Evolutionary conservation across 345 rosid species (phyloP).

Genomic region (Eucalyptus tenuipes): DNA sequence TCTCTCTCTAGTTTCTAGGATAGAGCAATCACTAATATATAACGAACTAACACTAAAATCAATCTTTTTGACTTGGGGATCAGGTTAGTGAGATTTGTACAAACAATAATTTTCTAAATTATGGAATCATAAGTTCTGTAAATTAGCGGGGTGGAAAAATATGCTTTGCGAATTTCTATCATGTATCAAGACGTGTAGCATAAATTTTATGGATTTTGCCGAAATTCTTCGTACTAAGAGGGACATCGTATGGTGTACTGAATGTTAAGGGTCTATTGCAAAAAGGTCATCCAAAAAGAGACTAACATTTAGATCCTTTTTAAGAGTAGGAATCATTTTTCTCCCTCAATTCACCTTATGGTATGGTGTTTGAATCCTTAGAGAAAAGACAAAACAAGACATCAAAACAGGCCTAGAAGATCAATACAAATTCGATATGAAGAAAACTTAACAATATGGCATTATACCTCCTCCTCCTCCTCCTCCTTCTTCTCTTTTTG

Average conservation of each 20-base stretch:
- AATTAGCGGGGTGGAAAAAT: neutral
- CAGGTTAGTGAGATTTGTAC: neutral
- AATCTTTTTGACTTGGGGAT: neutral
- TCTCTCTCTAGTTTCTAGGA: neutral
- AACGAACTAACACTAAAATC: neutral
- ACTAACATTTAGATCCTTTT: neutral
- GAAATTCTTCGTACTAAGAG: neutral
- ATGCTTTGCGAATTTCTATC: neutral
- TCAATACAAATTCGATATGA: too few species aligned
- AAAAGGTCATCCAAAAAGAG: neutral
- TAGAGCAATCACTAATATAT: neutral
- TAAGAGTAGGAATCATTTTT: too few species aligned
- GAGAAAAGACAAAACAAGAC: too few species aligned
- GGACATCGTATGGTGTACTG: neutral
- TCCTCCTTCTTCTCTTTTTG: too few species aligned
- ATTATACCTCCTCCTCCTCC: neutral
- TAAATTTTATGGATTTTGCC: neutral
- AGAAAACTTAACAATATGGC: neutral
- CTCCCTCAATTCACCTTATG: too few species aligned
- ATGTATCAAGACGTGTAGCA: neutral
- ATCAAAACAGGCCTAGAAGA: too few species aligned
- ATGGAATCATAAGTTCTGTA: neutral
- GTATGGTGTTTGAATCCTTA: too few species aligned
- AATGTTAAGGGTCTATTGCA: neutral
- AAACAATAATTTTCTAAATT: neutral